A percentile compares a stretch with the other conserved stretches of the same genome.
These are phyloP conservation scores for Bipolaris zeicola DNA, from an alignment of 2,329 filamentous ascomycete species.

Conservation along the genomic window DNA sequence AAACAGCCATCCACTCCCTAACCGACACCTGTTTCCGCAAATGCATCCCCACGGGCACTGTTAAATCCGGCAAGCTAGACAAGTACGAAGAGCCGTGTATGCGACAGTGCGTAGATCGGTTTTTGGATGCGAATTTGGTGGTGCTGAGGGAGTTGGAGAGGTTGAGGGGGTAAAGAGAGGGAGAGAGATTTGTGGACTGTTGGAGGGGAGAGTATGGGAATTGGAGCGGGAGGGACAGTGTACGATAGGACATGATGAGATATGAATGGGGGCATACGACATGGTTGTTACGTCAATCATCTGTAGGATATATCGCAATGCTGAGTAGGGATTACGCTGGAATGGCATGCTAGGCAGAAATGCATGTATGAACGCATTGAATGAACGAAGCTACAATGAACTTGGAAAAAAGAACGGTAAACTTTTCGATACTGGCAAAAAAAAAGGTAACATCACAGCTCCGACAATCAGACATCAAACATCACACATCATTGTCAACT, in stretches of 20 bases:
- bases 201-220: background rate
- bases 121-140: slow-evolving; percentile 84
- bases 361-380: background rate
- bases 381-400: background rate
- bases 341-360: background rate
- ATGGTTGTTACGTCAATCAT: background rate
- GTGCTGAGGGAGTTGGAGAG: slow-evolving; percentile 84
- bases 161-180: slow-evolving; percentile 46
- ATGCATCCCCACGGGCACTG: slow-evolving; percentile 76
- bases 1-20: slow-evolving; percentile 64
- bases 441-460: background rate
- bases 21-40: slow-evolving; percentile 92
- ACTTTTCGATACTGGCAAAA: background rate
- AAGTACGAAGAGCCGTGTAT: slow-evolving; percentile 80
- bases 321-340: background rate
- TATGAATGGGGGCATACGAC: slow-evolving; percentile 11
- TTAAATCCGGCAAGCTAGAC: slow-evolving; percentile 75
- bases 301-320: slow-evolving; percentile 16
- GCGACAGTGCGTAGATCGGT: slow-evolving; percentile 90
- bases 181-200: background rate
- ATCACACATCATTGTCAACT: background rate
- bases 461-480: background rate
- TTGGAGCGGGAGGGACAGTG: too few species aligned
- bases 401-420: too few species aligned
- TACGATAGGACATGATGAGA: background rate